phyloP scores from a whole-genome alignment of 2,329 filamentous ascomycete genomes.

The Hypoxylon sp. region DNA sequence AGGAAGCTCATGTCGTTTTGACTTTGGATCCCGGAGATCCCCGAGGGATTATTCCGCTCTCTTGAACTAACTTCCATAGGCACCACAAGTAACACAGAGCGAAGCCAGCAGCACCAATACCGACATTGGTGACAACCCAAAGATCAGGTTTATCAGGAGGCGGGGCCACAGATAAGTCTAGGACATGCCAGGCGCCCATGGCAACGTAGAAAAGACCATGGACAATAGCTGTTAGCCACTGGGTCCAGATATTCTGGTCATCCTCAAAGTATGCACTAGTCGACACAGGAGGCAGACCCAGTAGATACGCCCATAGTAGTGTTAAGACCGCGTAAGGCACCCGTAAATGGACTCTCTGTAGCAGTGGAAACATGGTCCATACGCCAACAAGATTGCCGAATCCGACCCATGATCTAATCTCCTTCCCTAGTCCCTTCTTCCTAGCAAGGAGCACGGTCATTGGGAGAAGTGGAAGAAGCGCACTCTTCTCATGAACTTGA shows the following conservation, averaged over 20 bases:
- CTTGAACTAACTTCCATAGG: conserved; percentile 74
- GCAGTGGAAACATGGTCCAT: conserved; percentile 94
- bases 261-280: conserved; percentile 76
- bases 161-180: conserved; percentile 77
- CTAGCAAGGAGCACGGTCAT: conserved; percentile 91
- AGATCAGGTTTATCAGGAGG: conserved; percentile 88
- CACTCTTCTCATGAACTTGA: conserved; percentile 98
- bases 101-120: conserved; percentile 88
- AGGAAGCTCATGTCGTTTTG: conserved; percentile 48
- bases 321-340: conserved; percentile 90
- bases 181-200: conserved; percentile 86
- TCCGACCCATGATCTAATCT: conserved; percentile 90
- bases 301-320: conserved; percentile 89
- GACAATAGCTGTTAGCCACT: conserved; percentile 75
- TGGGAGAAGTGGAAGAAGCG: conserved; percentile 89
- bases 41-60: conserved; percentile 67
- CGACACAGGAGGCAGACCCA: conserved; percentile 86
- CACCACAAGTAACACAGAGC: conserved; percentile 93
- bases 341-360: conserved; percentile 85
- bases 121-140: conserved; percentile 93
- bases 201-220: conserved; percentile 82
- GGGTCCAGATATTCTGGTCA: conserved; percentile 61
- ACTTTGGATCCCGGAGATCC: conserved; percentile 47
- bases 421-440: conserved; percentile 81
- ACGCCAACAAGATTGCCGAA: conserved; percentile 91